Conservation (phyloP, 306 rosid genomes). For the Coriaria nepalensis region DNA sequence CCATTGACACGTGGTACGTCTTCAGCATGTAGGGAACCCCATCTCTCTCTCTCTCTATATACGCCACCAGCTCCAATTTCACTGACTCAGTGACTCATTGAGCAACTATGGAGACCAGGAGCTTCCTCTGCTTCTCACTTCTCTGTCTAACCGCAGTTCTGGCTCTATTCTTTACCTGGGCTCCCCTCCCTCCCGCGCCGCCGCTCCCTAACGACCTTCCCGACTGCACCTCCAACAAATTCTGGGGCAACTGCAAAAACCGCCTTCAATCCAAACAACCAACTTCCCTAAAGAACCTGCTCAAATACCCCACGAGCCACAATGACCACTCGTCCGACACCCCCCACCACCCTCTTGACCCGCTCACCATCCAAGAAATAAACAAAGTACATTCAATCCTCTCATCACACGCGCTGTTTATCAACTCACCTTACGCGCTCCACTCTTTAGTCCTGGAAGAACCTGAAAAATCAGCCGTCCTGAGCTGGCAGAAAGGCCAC, state of each 20-base stretch:
- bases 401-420: slow-evolving; percentile 34
- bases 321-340: slow-evolving; percentile 22
- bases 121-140: slow-evolving; percentile 24
- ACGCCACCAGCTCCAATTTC: no score
- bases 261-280: slow-evolving; percentile 21
- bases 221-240: slow-evolving; percentile 36
- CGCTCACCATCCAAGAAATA: slow-evolving; percentile 54
- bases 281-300: slow-evolving; percentile 11
- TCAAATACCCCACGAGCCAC: slow-evolving; percentile 18
- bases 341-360: slow-evolving; percentile 86
- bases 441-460: slow-evolving; percentile 54
- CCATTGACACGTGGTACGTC: no score
- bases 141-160: slow-evolving; percentile 19
- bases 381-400: slow-evolving; percentile 34
- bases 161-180: slow-evolving; percentile 35
- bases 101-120: slow-evolving; percentile 57
- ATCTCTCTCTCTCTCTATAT: no score
- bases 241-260: slow-evolving; percentile 48
- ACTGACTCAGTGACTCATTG: no score
- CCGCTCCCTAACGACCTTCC: slow-evolving; percentile 18
- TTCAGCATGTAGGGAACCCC: no score
- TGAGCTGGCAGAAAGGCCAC: slow-evolving; percentile 40
- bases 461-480: slow-evolving; percentile 45
- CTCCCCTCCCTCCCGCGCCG: slow-evolving; percentile 30
- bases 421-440: slow-evolving; percentile 22